phyloP scores from a whole-genome alignment of 306 rosid species.

The Mimosa pudica region DNA sequence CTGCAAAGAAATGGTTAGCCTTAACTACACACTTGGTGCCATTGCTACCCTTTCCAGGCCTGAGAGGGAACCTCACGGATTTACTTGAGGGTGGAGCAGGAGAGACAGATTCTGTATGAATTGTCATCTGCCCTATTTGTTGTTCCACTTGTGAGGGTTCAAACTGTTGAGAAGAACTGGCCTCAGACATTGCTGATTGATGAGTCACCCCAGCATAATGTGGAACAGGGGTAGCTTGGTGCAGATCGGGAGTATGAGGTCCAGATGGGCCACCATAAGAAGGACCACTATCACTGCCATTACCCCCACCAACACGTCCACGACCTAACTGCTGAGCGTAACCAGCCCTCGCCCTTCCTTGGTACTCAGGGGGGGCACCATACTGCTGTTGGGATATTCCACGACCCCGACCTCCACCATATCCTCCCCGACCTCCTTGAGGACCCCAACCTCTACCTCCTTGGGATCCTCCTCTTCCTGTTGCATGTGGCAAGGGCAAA shows the following conservation, averaged over 20 bases:
- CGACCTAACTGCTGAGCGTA: slow-evolving; percentile 75
- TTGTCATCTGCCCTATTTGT: slow-evolving; percentile 43
- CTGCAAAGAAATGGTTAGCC: slow-evolving; percentile 94
- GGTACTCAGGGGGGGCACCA: slow-evolving; percentile 66
- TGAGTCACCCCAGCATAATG: slow-evolving; percentile 61
- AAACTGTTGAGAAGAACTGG: slow-evolving; percentile 59
- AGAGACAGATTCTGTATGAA: slow-evolving; percentile 52
- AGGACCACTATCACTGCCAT: slow-evolving; percentile 54
- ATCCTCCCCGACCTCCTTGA: slow-evolving; percentile 61
- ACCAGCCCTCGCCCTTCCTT: slow-evolving; percentile 85
- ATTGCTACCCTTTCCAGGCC: slow-evolving; percentile 85
- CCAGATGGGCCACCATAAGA: slow-evolving; percentile 68
- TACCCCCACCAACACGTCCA: slow-evolving; percentile 51
- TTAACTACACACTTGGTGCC: slow-evolving; percentile 74
- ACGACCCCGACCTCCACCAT: slow-evolving; percentile 54
- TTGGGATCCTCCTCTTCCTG: slow-evolving; percentile 55
- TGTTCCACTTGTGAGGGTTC: slow-evolving; percentile 47
- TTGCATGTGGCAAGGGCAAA: slow-evolving; percentile 51
- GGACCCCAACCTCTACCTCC: slow-evolving; percentile 59
- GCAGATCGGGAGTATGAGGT: slow-evolving; percentile 91
- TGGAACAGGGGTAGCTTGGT: slow-evolving; percentile 87
- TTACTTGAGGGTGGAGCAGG: slow-evolving; percentile 67
- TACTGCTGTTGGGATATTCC: slow-evolving; percentile 74
- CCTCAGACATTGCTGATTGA: slow-evolving; percentile 54
- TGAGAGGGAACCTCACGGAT: slow-evolving; percentile 86